Evolutionary conservation across 2,329 filamentous ascomycete species (phyloP).

Genomic region (Ascocoryne sarcoides): DNA sequence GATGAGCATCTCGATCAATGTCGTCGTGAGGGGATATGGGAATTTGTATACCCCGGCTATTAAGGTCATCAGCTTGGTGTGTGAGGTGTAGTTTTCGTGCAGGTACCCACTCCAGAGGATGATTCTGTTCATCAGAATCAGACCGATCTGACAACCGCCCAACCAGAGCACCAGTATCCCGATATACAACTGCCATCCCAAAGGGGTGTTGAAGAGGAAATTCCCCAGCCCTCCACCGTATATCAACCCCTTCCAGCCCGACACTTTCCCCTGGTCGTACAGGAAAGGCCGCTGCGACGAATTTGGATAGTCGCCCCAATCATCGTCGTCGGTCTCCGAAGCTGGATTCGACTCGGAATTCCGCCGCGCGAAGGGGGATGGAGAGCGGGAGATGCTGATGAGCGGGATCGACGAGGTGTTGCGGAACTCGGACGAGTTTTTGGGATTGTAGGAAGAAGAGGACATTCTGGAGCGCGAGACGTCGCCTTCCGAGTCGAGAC

Average conservation of each 20-base stretch:
- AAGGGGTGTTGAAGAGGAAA: constrained; percentile 38
- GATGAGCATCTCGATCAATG: constrained; percentile 40
- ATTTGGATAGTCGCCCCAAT: constrained; percentile 28
- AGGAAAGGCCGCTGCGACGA: constrained; percentile 29
- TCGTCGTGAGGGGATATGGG: constrained; percentile 42
- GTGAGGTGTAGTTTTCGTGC: constrained; percentile 22
- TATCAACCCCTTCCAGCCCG: constrained; percentile 28
- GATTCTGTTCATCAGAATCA: constrained; percentile 42
- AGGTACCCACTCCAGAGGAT: constrained; percentile 36
- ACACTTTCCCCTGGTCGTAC: constrained; percentile 19
- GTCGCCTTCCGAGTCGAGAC: constrained; percentile 21
- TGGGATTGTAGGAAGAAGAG: constrained; percentile 14
- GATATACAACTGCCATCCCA: constrained; percentile 40
- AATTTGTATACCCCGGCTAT: constrained; percentile 41
- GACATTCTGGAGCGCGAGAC: constrained; percentile 18
- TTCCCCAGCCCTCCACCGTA: constrained; percentile 37
- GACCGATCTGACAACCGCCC: constrained; percentile 36
- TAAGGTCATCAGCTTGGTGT: constrained; percentile 24
- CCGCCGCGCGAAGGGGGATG: constrained; percentile 36
- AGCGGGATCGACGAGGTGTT: constrained; percentile 31
- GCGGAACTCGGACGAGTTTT: constrained; percentile 27
- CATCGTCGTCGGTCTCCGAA: constrained; percentile 40
- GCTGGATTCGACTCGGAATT: constrained; percentile 31
- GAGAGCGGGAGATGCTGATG: constrained; percentile 36
- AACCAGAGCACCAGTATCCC: constrained; percentile 39